Base-by-base conservation (phyloP, 1,284 basidiomycete genomes). In the Ustilago shanxiensis region DNA sequence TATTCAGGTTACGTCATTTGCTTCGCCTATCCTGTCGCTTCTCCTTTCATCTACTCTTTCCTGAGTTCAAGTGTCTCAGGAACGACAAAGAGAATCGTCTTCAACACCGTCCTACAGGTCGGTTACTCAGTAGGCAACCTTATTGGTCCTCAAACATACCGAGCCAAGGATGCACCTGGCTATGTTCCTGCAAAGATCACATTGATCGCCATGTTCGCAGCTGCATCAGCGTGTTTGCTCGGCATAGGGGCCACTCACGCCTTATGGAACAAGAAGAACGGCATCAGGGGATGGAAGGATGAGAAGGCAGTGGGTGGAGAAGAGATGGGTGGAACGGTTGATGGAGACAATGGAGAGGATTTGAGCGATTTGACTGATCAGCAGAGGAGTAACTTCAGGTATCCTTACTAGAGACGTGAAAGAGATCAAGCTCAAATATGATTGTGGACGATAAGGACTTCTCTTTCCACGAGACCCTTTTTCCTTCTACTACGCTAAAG, bases 321-420 rank as follows among this genome's bases (percentile, higher is more conserved):
- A 16, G 26, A 49, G 47, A 66, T 66, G 4, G 51, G 31, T 1
- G 52, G 16, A 6, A 54, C 44, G 28, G 9, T 37, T 14, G 35
- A 52, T 22, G 35, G 35, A 28, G 68, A 76, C 3, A 62, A 65
- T 49, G 31, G 45, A 33, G 63, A 71, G 18, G 85, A 83, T 54
- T 80, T 86, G 37, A 73, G 80, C 16, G 85, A 86, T 60, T 65
- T 77, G 60, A 84, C 85, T 1, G 85, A 86, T 66, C 79, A 79
- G 59, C 76, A 86, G 77, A 73, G 83, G 28, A 54, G 71, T 18
- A 68, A 44, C 22, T 86, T 86, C 67, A 66, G 83, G 60, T 86
- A 85, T 68, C 83, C 85, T 20, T 80, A 83, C 63, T 85, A 75
- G 66, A 39, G n/a, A 55, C 26, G 45, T 28, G 53, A 37, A 39